Percentiles rank a stretch among this genome's conserved stretches.
Conservation (phyloP, 2,329 filamentous ascomycete genomes). For the Phaeosphaeria sp. region DNA sequence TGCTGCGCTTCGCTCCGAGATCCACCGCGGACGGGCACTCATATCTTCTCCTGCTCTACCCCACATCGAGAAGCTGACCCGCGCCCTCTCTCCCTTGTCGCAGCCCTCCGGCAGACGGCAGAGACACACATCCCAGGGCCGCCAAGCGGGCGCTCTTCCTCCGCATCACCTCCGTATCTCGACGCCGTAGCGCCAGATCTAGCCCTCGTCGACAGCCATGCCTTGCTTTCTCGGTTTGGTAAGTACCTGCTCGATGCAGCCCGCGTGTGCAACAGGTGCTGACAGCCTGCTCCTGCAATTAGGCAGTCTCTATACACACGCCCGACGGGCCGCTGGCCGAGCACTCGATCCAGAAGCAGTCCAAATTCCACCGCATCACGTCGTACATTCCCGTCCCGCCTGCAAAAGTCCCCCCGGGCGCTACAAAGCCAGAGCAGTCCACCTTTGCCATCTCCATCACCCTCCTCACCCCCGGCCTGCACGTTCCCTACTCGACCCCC, state of each 20-base stretch:
- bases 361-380: conserved; percentile 88
- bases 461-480: conserved; percentile 83
- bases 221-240: conserved; percentile 97
- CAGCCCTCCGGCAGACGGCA: conserved; percentile 1
- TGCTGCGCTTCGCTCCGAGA: conserved; percentile 7
- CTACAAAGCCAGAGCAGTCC: conserved; percentile 83
- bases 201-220: conserved; percentile 56
- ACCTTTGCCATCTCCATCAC: conserved; percentile 99
- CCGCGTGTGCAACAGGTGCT: conserved; percentile 4
- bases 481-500: conserved; percentile 91
- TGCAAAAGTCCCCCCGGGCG: conserved; percentile 72
- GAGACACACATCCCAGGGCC: conserved; percentile 3
- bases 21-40: conserved; percentile 7
- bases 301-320: conserved; percentile 91
- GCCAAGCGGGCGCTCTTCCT: conserved; percentile 9
- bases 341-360: conserved; percentile 93
- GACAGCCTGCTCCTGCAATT: conserved; percentile 78
- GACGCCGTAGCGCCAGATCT: conserved; percentile 8
- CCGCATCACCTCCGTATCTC: conserved; percentile 10
- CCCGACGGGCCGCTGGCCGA: conserved; percentile 83
- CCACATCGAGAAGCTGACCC: conserved; percentile 6
- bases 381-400: conserved; percentile 96
- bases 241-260: conserved; percentile 1
- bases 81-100: conserved; percentile 5
- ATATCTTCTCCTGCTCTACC: conserved; percentile 8